Evolutionary conservation across 1,139 yeast species (phyloP).

Genomic region (Magnusiomyces magnusii): DNA sequence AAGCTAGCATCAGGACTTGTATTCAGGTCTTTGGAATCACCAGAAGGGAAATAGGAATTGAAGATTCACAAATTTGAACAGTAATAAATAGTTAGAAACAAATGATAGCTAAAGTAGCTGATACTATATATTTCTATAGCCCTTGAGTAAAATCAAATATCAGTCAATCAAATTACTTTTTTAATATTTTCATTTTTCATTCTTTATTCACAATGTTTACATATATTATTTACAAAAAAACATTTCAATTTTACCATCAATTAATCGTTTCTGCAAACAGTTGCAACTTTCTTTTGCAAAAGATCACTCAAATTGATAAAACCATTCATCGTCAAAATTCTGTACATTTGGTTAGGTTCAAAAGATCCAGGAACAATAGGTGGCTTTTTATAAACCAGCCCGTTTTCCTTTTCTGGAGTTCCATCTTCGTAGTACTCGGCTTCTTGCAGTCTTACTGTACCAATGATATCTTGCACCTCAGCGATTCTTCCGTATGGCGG

Average conservation of each 20-base stretch:
- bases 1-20: no score
- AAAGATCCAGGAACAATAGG: constrained; percentile 47
- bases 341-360: constrained; percentile 53
- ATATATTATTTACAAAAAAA: not conserved
- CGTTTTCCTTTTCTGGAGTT: not conserved
- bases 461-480: constrained; percentile 62
- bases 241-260: no score
- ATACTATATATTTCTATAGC: no score
- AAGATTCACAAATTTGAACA: no score
- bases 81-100: no score
- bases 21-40: no score
- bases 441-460: constrained; percentile 52
- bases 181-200: no score
- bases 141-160: no score
- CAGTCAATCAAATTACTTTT: no score
- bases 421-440: constrained; percentile 25
- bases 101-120: no score
- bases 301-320: constrained; percentile 50
- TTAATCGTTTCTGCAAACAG: constrained; percentile 21
- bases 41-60: no score
- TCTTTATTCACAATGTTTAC: no score
- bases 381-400: not conserved
- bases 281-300: constrained; percentile 40
- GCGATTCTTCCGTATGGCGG: constrained; percentile 67
- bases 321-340: constrained; percentile 51